A percentile compares a stretch with the other conserved stretches of the same genome.
These are phyloP conservation scores for Syzygium oleosum DNA, from an alignment of 345 rosid species.

Conservation along the genomic window DNA sequence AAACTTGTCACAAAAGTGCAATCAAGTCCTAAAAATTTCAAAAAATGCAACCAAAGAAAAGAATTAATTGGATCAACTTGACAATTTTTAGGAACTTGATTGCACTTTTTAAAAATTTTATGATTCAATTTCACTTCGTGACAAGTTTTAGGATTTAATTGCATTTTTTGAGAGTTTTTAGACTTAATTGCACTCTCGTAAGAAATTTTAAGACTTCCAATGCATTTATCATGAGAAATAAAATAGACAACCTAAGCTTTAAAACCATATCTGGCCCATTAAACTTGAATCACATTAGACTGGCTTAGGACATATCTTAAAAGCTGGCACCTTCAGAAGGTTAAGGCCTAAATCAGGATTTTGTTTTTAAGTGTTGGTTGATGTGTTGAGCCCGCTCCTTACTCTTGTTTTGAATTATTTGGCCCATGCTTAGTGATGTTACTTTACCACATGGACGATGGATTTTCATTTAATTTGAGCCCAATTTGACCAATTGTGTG, in stretches of 20 bases:
- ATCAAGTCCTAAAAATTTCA: too few relatives aligned
- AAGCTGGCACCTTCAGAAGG: background rate
- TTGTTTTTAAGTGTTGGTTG: background rate
- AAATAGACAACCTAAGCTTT: background rate
- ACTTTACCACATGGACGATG: background rate
- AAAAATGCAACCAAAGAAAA: background rate
- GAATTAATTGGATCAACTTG: background rate
- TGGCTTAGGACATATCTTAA: background rate
- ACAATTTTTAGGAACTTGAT: too few relatives aligned
- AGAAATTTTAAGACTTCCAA: fast-evolving
- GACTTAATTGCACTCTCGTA: background rate
- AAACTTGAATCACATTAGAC: background rate
- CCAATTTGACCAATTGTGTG: background rate
- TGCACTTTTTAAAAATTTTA: fast-evolving
- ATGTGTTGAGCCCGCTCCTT: background rate
- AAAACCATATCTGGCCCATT: background rate
- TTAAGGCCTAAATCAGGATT: background rate
- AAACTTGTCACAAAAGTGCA: fast-evolving
- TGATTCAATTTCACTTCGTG: fast-evolving
- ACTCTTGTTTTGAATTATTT: background rate
- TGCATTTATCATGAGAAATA: too few relatives aligned
- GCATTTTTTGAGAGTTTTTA: too few relatives aligned
- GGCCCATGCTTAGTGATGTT: background rate
- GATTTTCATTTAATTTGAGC: background rate
- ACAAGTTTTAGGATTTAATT: too few relatives aligned